A percentile compares a stretch with the other conserved stretches of the same genome.
Evolutionary conservation across 495 filamentous ascomycete genomes (phyloP).

Genomic region (Penicillium cosmopolitanum): DNA sequence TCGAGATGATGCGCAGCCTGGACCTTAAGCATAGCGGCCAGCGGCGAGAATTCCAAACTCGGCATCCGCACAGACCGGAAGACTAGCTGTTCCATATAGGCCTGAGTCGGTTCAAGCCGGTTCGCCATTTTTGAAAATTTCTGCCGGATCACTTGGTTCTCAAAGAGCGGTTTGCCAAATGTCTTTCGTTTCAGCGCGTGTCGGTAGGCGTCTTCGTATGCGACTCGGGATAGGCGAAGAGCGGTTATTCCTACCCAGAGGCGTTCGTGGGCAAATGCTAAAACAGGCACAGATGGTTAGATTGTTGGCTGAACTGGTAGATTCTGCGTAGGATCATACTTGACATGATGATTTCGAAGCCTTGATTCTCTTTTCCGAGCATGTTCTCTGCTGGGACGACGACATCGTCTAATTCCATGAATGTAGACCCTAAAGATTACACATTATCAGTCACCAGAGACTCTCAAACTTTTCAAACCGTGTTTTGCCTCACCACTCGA

Average conservation of each 20-base stretch:
- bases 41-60: slow-evolving; percentile 13
- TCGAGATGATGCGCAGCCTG: slow-evolving; percentile 25
- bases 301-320: background rate
- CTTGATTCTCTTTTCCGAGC: slow-evolving; percentile 75
- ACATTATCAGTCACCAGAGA: background rate
- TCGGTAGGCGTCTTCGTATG: slow-evolving; percentile 21
- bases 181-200: slow-evolving; percentile 21
- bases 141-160: slow-evolving; percentile 19
- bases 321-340: slow-evolving; percentile 10
- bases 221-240: slow-evolving; percentile 18
- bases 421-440: slow-evolving; percentile 61
- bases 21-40: slow-evolving; percentile 23
- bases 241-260: slow-evolving; percentile 25
- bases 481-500: slow-evolving; percentile 39
- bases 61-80: slow-evolving; percentile 17
- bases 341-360: slow-evolving; percentile 70
- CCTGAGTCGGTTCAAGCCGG: slow-evolving; percentile 18
- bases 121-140: slow-evolving; percentile 19
- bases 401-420: slow-evolving; percentile 75
- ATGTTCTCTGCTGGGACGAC: slow-evolving; percentile 72
- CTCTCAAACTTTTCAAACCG: background rate
- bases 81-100: slow-evolving; percentile 19
- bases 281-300: background rate
- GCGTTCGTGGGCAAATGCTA: slow-evolving; percentile 21
- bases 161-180: slow-evolving; percentile 19